phyloP scores from a whole-genome alignment of 208 protist species.

The Leishmania tarentolae region DNA sequence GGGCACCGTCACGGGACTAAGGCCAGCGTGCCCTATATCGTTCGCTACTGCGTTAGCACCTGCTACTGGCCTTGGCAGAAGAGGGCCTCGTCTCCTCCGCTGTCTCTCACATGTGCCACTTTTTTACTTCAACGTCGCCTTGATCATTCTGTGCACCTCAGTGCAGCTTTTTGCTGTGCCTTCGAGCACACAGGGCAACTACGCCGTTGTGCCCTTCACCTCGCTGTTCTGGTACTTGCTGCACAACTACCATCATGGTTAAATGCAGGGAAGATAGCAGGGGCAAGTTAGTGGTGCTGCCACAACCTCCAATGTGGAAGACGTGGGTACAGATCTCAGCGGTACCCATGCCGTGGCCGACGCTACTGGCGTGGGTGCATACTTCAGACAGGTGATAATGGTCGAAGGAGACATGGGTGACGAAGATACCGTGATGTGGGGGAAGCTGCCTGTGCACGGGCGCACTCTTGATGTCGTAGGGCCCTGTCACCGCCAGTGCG shows the following conservation, averaged over 20 bases:
- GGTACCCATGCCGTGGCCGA: neutral
- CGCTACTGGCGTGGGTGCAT: neutral
- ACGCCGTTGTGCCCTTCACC: constrained; percentile 6
- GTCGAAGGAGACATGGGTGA: neutral
- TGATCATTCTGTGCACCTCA: constrained; percentile 16
- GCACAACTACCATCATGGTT: constrained; percentile 19
- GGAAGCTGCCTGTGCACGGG: neutral
- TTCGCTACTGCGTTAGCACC: constrained; percentile 24
- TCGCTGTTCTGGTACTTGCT: constrained; percentile 26
- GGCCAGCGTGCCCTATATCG: constrained; percentile 18
- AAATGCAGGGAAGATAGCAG: constrained; percentile 2
- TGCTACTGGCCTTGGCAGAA: constrained; percentile 21
- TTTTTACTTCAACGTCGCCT: constrained; percentile 5
- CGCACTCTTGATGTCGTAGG: no score
- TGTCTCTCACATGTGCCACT: constrained; percentile 15
- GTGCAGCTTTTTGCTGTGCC: constrained; percentile 22
- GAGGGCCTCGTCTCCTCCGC: constrained; percentile 15
- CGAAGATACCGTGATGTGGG: neutral
- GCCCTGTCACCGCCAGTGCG: no score
- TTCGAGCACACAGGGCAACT: constrained; percentile 27
- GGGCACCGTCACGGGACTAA: constrained; percentile 17
- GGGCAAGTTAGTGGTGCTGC: no score
- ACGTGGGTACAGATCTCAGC: neutral
- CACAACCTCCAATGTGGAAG: neutral
- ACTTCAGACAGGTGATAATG: neutral